Base-by-base conservation (phyloP, 805 yeast genomes). In the Scheffersomyces spartinae region DNA sequence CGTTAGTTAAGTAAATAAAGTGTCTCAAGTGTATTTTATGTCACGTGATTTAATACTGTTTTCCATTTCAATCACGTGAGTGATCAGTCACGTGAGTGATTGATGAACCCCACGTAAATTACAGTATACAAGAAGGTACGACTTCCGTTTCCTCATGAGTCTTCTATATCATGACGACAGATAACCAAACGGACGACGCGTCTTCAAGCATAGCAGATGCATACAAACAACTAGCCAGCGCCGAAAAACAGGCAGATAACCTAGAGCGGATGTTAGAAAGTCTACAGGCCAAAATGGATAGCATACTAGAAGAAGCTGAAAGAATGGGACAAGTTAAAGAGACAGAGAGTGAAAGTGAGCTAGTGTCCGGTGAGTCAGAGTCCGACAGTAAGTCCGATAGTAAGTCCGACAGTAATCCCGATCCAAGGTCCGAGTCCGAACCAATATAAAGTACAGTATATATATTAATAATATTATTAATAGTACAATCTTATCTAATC, bases 241-340 rank as follows among this genome's bases (percentile, higher is more conserved):
- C n/a, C n/a, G n/a, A n/a, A n/a, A n/a, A n/a, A n/a, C n/a, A n/a
- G n/a, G n/a, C n/a, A n/a, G n/a, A n/a, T n/a, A n/a, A 59, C 31
- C 52, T 80, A 33, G 91, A 80, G 47, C 57, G 57, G 37, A 64
- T 74, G 71, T 53, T 80, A 23, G 86, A 77, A 39, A 46, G 55
- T 12, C 49, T 80, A 25, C 88, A 80, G 40, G 64, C 64, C 20
- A 73, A 71, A 43, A 66, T 80, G 61, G 82, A 74, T 29, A 43
- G 52, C 4, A 59, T 78, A 8, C 45, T 73, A 23, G 39, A 60
- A 29, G 75, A 70, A 25, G 68, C 72, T 1, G 68, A 49, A 42
- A 30, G 23, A 20, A 33, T 23, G 14, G 14, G 18, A 21, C 18
- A 17, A 22, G 14, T 21, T 3, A 25, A 26, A 22, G 12, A 25